Evolutionary conservation across 2,329 filamentous ascomycete genomes (phyloP).

Genomic region (Penicillium digitatum): DNA sequence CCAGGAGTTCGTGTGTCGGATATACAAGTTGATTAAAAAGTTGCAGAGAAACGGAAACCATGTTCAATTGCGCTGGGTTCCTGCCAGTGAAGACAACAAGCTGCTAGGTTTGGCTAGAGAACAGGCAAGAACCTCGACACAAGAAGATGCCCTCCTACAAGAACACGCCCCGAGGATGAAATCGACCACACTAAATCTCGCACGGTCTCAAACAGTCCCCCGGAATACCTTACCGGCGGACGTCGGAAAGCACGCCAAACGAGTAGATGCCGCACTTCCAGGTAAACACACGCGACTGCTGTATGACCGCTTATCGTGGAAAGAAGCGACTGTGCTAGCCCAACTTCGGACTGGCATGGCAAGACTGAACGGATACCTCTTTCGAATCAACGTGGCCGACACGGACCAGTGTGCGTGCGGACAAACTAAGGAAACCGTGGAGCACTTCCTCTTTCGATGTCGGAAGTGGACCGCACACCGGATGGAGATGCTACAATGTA

Average conservation of each 20-base stretch:
- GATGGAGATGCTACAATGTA: slow-evolving; percentile 2
- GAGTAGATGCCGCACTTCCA: slow-evolving; percentile 5
- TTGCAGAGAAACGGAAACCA: not conserved
- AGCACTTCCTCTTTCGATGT: slow-evolving; percentile 5
- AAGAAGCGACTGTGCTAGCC: slow-evolving; percentile 29
- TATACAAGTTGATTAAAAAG: not conserved
- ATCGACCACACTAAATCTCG: slow-evolving; percentile 26
- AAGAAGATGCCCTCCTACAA: slow-evolving; percentile 17
- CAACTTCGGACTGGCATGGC: slow-evolving; percentile 30
- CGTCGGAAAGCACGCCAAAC: slow-evolving; percentile 23
- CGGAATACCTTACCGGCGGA: slow-evolving; percentile 19
- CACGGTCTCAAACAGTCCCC: slow-evolving; percentile 17
- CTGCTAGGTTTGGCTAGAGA: slow-evolving; percentile 19
- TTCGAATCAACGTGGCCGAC: not conserved
- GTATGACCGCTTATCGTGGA: slow-evolving; percentile 23
- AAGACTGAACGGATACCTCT: slow-evolving; percentile 25
- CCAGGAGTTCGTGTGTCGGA: not conserved
- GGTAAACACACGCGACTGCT: slow-evolving; percentile 28
- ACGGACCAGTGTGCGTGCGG: not conserved
- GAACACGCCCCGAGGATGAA: slow-evolving; percentile 19
- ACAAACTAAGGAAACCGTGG: not conserved
- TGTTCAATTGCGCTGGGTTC: not conserved
- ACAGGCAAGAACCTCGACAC: slow-evolving; percentile 19
- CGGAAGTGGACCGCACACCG: not conserved
- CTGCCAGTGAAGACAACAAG: not conserved